phyloP scores from a whole-genome alignment of 371 early-diverging fungal genomes.

The Aphelidium insulamus region DNA sequence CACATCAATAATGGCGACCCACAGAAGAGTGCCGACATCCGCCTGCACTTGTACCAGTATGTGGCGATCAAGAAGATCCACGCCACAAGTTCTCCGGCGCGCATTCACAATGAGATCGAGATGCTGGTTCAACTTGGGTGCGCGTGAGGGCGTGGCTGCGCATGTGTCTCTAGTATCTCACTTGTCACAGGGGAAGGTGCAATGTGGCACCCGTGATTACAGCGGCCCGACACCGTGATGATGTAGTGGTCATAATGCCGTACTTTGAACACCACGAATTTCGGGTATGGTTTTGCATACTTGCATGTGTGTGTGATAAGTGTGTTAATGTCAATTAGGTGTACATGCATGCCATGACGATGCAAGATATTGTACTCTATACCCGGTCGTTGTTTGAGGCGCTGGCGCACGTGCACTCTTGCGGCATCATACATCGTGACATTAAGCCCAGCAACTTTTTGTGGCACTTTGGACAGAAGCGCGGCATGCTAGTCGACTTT shows the following conservation, averaged over 20 bases:
- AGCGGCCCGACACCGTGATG: slow-evolving; percentile 56
- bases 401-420: slow-evolving; percentile 41
- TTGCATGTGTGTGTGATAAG: no score
- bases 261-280: slow-evolving; percentile 74
- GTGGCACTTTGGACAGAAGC: slow-evolving; percentile 34
- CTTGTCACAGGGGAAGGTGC: slow-evolving; percentile 11
- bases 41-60: no score
- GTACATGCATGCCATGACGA: slow-evolving; percentile 24
- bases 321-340: slow-evolving; percentile 9
- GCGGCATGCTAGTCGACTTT: slow-evolving; percentile 89
- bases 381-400: slow-evolving; percentile 52
- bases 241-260: slow-evolving; percentile 70
- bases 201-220: slow-evolving; percentile 59
- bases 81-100: slow-evolving; percentile 52
- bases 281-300: slow-evolving; percentile 20
- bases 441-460: slow-evolving; percentile 95
- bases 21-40: slow-evolving; percentile 3
- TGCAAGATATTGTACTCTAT: slow-evolving; percentile 60
- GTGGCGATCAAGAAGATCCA: slow-evolving; percentile 89
- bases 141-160: no score
- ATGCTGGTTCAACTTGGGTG: slow-evolving; percentile 47
- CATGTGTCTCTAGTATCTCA: no score
- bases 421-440: slow-evolving; percentile 70
- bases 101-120: slow-evolving; percentile 75
- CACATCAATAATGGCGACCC: background rate